Evolutionary conservation across 371 early-diverging fungal genomes (phyloP), one percentile per base, ranked within the genome.

Genomic region (Nematocida displodere): DNA sequence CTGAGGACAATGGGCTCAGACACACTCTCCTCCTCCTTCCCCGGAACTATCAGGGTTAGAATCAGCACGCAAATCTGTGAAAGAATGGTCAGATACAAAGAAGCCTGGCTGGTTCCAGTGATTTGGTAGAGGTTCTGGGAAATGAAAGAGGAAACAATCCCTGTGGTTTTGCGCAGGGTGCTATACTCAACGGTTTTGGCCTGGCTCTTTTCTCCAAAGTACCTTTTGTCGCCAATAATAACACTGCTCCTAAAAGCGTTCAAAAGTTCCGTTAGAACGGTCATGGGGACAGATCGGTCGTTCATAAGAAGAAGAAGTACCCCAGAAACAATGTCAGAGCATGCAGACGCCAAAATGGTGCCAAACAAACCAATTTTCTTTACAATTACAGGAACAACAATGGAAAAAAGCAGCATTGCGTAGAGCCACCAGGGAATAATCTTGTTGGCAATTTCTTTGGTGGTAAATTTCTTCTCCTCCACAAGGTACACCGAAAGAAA

Each of bases 401-500:
- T 39, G 17, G 81, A 68, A 52, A 77, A 55, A 11, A 75, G 11
- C 8, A 79, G 55, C 47, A 75, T 71, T 31, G 75, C 53, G 17
- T 75, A 77, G 36, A 81, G 79, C 48, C 79, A 78, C 54, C 61
- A 71, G 3, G 66, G 75, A 56, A 64, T 81, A 13, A 81, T 53
- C 37, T 37, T 64, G 37, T 81, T 76, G 17, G 63, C 66, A 2
- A 81, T 63, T 29, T 81, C 81, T 50, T 76, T 77, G 24, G 77
- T 79, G 8, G 67, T 59, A 49, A 81, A 79, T 31, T 64, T 64
- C 46, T 79, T 79, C 15, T 64, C 54, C 42, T 81, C 79, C 22
- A 81, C 75, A 15, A 81, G 67, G 59, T 66, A 79, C 33, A 79
- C 79, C 5, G 76, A 62, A 28, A 79, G n/a, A 66, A 81, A 81